Base-by-base conservation (phyloP, 2,329 filamentous ascomycete species). In the Xylaria sp. region DNA sequence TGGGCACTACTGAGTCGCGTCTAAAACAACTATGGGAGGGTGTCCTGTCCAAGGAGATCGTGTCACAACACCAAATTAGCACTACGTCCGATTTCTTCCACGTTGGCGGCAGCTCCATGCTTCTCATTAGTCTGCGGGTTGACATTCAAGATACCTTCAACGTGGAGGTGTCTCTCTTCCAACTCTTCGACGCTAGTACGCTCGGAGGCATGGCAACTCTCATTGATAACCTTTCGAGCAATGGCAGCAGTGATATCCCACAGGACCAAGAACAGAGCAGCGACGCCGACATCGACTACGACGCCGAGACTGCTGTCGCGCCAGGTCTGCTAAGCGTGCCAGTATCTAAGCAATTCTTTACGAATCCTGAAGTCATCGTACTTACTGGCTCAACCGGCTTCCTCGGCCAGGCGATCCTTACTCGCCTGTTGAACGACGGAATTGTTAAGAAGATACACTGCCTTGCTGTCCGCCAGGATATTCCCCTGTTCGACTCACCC, bases 301-400 rank as follows among this genome's bases (percentile, higher is more conserved):
- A 79, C 0, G n/a, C 58, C 2, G 82, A 84, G 68, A 82, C 78
- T 8, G n/a, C 44, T 12, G n/a, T 66, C 12, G 27, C 59, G 18
- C 21, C 58, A 5, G 5, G 5, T 13, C 25, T 63, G 10, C 25
- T 50, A 13, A 13, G 42, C 21, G 40, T 60, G 16, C 44, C 66
- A 9, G 60, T 59, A 2, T 29, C 16, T 1, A 51, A 25, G 35
- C 48, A 21, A 35, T 63, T 61, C 32, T 58, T 58, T 16, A 37
- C 47, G 6, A 63, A 25, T 13, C 50, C 63, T 12, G 35, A 63
- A 57, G 65, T 78, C 18, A 69, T 82, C 2, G 63, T 84, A 2
- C 44, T 79, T 1, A 84, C 82, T 0, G 83, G 83, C 1, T 75
- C 79, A 1, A 80, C 80, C 1, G 81, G 81, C 0, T 84, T 82